Percentiles rank a stretch among this genome's conserved stretches.
phyloP scores from a whole-genome alignment of 768 basidiomycete genomes.

The Coprinellus micaceus region DNA sequence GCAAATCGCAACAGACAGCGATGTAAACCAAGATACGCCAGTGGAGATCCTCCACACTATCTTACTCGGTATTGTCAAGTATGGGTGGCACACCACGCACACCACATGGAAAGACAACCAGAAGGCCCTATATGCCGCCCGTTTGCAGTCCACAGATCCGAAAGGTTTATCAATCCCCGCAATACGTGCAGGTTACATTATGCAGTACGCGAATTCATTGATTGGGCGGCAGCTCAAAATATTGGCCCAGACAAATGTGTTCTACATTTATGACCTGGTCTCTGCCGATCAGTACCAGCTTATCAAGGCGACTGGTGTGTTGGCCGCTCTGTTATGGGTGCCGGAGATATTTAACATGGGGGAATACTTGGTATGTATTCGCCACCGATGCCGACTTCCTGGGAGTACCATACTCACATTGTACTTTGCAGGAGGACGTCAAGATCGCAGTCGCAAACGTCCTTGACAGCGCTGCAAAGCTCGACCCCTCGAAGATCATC shows the following conservation, averaged over 20 bases:
- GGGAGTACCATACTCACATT: too few species aligned
- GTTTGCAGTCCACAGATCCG: slow-evolving; percentile 30
- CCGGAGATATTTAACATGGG: slow-evolving; percentile 33
- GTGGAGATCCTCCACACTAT: slow-evolving; percentile 44
- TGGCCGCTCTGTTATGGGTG: slow-evolving; percentile 39
- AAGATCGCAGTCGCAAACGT: slow-evolving; percentile 31
- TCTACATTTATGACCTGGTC: slow-evolving; percentile 19
- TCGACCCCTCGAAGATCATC: slow-evolving; percentile 34
- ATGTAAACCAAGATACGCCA: slow-evolving; percentile 31
- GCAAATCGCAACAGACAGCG: slow-evolving; percentile 22
- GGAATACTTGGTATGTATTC: slow-evolving; percentile 30
- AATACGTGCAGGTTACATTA: slow-evolving; percentile 37
- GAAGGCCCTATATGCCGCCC: slow-evolving; percentile 23
- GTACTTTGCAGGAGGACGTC: slow-evolving; percentile 25
- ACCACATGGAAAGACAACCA: slow-evolving; percentile 25
- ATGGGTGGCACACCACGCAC: slow-evolving; percentile 35
- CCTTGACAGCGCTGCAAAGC: slow-evolving; percentile 28
- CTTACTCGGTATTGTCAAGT: slow-evolving; percentile 40
- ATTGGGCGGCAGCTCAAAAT: slow-evolving; percentile 37
- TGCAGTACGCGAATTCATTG: slow-evolving; percentile 40
- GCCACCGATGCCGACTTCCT: too few species aligned
- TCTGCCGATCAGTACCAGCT: slow-evolving; percentile 18
- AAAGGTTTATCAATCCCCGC: slow-evolving; percentile 26
- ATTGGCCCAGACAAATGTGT: slow-evolving; percentile 26
- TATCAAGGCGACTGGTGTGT: slow-evolving; percentile 29